Evolutionary conservation across 495 filamentous ascomycete genomes (phyloP).

Genomic region (Umbilicaria muhlenbergii): DNA sequence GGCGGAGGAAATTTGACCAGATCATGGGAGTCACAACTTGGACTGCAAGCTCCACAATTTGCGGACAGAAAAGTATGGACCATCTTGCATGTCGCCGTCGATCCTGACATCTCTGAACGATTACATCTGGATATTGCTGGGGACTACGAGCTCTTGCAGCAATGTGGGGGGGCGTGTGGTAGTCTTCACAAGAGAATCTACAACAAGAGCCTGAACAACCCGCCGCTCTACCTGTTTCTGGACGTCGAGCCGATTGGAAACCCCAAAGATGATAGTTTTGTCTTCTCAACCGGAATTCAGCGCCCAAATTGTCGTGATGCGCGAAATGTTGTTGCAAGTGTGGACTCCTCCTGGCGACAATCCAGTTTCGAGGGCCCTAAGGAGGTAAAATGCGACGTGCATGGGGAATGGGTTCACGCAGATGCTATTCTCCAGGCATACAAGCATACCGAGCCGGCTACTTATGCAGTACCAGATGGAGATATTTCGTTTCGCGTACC

Average conservation of each 20-base stretch:
- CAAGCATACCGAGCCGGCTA: neutral
- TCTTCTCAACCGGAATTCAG: slow-evolving; percentile 41
- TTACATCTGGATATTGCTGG: slow-evolving; percentile 35
- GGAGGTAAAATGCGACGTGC: slow-evolving; percentile 1
- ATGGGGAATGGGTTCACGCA: slow-evolving; percentile 15
- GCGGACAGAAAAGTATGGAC: slow-evolving; percentile 26
- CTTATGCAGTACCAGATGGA: neutral
- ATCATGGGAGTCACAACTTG: slow-evolving; percentile 21
- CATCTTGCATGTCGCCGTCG: slow-evolving; percentile 18
- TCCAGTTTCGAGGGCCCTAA: neutral
- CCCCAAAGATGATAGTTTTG: slow-evolving; percentile 39
- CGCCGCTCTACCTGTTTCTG: slow-evolving; percentile 46
- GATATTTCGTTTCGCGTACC: neutral
- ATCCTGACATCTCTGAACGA: slow-evolving; percentile 13
- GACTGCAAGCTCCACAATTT: slow-evolving; percentile 22
- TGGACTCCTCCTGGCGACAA: slow-evolving; percentile 11
- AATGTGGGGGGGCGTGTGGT: slow-evolving; percentile 53
- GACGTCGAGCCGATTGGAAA: slow-evolving; percentile 36
- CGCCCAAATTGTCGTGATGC: slow-evolving; percentile 37
- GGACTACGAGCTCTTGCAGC: slow-evolving; percentile 34
- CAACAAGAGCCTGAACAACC: slow-evolving; percentile 1
- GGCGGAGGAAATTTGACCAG: slow-evolving; percentile 14
- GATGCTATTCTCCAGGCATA: neutral
- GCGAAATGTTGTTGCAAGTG: slow-evolving; percentile 29
- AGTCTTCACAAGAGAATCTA: slow-evolving; percentile 34